A percentile compares a stretch with the other conserved stretches of the same genome.
Conservation (phyloP, 2,329 filamentous ascomycete species). For the Helminthosporium solani region DNA sequence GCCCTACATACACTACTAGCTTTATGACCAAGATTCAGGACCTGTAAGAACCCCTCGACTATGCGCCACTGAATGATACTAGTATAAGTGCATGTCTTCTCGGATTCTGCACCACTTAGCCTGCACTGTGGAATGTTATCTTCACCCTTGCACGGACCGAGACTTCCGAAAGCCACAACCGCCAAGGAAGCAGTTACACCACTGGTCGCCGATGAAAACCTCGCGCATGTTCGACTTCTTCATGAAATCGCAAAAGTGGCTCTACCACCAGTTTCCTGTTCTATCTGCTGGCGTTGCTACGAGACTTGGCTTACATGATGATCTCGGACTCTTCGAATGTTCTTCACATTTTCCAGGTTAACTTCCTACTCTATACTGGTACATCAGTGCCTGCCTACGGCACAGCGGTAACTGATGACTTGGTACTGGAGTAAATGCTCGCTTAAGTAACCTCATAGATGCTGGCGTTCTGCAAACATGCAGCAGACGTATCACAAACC, state of each 20-base stretch:
- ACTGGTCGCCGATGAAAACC: not conserved
- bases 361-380: slow-evolving; percentile 5
- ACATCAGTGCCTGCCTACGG: slow-evolving; percentile 8
- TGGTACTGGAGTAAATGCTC: slow-evolving; percentile 14
- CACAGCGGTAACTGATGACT: slow-evolving; percentile 9
- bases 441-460: slow-evolving; percentile 21
- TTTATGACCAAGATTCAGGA: not conserved
- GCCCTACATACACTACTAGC: too few species aligned
- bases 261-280: not conserved
- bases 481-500: slow-evolving; percentile 25
- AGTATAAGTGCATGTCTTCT: slow-evolving; percentile 13
- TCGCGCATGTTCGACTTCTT: not conserved
- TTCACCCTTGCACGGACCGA: slow-evolving; percentile 18
- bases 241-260: too few species aligned
- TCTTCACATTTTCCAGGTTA: slow-evolving; percentile 1
- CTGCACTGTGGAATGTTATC: slow-evolving; percentile 18
- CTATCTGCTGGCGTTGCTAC: not conserved
- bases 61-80: not conserved
- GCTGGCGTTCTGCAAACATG: slow-evolving; percentile 15
- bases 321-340: not conserved
- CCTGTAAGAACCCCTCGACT: too few species aligned
- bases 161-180: slow-evolving; percentile 11
- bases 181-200: not conserved
- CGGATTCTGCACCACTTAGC: slow-evolving; percentile 10
- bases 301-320: not conserved